Conservation (phyloP, 257 asterid species). For the Nicotiana noctiflora region DNA sequence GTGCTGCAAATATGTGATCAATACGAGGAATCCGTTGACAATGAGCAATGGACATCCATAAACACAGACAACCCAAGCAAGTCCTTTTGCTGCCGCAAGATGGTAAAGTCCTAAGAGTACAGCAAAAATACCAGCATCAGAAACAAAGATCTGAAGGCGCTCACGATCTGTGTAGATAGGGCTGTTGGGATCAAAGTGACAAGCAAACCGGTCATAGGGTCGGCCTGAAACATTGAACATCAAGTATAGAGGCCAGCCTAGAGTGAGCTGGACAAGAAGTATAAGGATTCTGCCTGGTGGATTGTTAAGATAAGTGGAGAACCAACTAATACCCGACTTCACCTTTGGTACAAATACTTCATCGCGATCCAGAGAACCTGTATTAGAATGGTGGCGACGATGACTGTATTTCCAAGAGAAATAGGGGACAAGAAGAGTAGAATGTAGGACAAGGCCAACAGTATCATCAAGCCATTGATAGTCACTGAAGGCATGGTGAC, state of each 20-base stretch:
- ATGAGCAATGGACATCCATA: slow-evolving; percentile 61
- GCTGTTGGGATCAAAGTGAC: slow-evolving; percentile 64
- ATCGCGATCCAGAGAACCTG: slow-evolving; percentile 70
- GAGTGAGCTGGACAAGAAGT: slow-evolving; percentile 44
- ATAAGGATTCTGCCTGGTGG: slow-evolving; percentile 53
- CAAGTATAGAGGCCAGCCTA: slow-evolving; percentile 81
- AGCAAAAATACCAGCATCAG: slow-evolving; percentile 56
- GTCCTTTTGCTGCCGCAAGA: slow-evolving; percentile 48
- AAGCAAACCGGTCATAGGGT: slow-evolving; percentile 62
- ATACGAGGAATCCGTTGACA: slow-evolving; percentile 69
- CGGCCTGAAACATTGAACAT: slow-evolving; percentile 67
- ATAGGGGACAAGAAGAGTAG: slow-evolving; percentile 44
- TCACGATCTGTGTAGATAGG: slow-evolving; percentile 73
- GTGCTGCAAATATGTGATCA: slow-evolving; percentile 78
- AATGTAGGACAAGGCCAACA: slow-evolving; percentile 40
- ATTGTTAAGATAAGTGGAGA: slow-evolving; percentile 47
- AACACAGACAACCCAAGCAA: slow-evolving; percentile 43
- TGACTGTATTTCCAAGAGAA: slow-evolving; percentile 58
- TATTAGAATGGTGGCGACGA: slow-evolving; percentile 53
- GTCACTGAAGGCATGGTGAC: slow-evolving; percentile 57
- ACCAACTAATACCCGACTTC: slow-evolving; percentile 35
- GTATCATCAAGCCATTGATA: slow-evolving; percentile 63
- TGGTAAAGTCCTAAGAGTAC: slow-evolving; percentile 39
- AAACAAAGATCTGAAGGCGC: slow-evolving; percentile 51
- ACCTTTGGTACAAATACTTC: slow-evolving; percentile 71